Evolutionary conservation across 306 rosid species (phyloP), one percentile per base, ranked within the genome.

Genomic region (Cucurbita maxima): DNA sequence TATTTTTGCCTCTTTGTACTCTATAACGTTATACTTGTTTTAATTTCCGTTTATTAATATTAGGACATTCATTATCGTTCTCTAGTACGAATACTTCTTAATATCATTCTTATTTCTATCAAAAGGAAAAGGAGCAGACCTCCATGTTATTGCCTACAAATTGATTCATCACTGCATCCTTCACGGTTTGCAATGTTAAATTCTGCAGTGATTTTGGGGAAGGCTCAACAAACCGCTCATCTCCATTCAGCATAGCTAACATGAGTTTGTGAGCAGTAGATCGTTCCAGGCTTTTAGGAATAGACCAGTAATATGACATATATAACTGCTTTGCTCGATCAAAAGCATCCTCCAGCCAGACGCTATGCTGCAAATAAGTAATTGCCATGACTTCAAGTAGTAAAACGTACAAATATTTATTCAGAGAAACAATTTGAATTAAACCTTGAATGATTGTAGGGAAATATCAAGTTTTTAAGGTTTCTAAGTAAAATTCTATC

Each of bases 261-360:
- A 94, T 91, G 83, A 94, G 99, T 81, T 91, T 94, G 85, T 94
- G 97, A 76, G 99, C 99, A 85, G 99, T 94, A 59, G 99, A 91
- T 30, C 99, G 97, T 82, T 91, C 99, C 88, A 94, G 82, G 85
- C 99, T 94, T 88, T 94, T 94, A 34, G 99, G 97, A 81, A 94
- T 94, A 78, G 99, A 94, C 70, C 96, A 89, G 73, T 94, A 91
- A 86, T 91, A 91, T 47, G 99, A 91, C 78, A 94, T 77, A 82
- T 94, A 94, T 80, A 94, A 77, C 74, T 94, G 99, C 79, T 89
- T 85, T 72, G 97, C 99, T 86, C 99, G 82, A 80, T 94, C 99
- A 41, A 94, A 91, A 55, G 99, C 99, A 79, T 94, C 99, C 43
- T 94, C 99, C 73, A 91, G 79, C 99, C 99, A 94, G 71, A 94